A percentile compares a stretch with the other conserved stretches of the same genome.
Evolutionary conservation across 2,329 filamentous ascomycete species (phyloP).

Genomic region (Knufia petricola): DNA sequence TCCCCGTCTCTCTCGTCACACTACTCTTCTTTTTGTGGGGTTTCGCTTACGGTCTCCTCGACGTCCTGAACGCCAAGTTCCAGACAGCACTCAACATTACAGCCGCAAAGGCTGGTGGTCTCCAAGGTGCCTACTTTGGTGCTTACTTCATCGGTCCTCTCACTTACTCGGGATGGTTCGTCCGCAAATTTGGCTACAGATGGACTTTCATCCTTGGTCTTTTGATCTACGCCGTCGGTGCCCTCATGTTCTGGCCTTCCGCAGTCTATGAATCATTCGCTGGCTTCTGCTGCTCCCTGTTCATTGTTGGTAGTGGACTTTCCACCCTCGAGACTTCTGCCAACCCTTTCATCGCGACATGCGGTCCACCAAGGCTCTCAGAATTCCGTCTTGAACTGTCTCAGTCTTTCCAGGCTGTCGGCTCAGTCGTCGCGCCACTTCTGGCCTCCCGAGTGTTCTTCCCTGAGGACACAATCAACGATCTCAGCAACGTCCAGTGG

Average conservation of each 20-base stretch:
- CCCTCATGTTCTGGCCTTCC: slow-evolving; percentile 77
- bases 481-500: slow-evolving; percentile 63
- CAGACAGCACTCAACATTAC: slow-evolving; percentile 47
- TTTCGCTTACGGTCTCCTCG: slow-evolving; percentile 41
- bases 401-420: slow-evolving; percentile 68
- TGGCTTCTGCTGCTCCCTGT: slow-evolving; percentile 59
- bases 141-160: slow-evolving; percentile 47
- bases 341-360: slow-evolving; percentile 67
- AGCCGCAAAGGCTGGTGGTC: slow-evolving; percentile 49
- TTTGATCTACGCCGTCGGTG: slow-evolving; percentile 59
- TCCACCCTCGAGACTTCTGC: slow-evolving; percentile 68
- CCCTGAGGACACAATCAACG: slow-evolving; percentile 49
- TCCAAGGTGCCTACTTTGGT: slow-evolving; percentile 57
- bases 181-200: slow-evolving; percentile 60
- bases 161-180: slow-evolving; percentile 48
- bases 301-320: slow-evolving; percentile 64
- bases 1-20: slow-evolving; percentile 37
- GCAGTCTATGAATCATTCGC: slow-evolving; percentile 63
- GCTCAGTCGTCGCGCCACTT: slow-evolving; percentile 63
- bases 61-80: slow-evolving; percentile 48
- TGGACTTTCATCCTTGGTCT: slow-evolving; percentile 70
- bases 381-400: slow-evolving; percentile 71
- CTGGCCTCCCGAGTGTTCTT: slow-evolving; percentile 59
- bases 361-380: slow-evolving; percentile 64
- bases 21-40: slow-evolving; percentile 47